Evolutionary conservation across 2,329 filamentous ascomycete species (phyloP).

Genomic region (Pleurostoma richardsiae): DNA sequence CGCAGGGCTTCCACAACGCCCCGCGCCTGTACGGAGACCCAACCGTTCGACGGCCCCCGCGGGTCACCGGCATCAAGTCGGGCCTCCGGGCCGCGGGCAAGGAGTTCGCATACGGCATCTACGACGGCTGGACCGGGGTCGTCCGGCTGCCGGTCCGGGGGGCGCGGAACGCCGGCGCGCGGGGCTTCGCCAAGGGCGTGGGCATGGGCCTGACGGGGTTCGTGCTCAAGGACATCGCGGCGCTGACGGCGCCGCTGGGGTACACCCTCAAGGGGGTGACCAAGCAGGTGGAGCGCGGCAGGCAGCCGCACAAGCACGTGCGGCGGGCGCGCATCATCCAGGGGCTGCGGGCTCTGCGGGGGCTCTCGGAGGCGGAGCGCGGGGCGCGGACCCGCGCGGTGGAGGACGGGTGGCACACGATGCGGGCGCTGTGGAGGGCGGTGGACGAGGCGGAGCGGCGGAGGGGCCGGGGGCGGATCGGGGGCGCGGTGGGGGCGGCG

Average conservation of each 20-base stretch:
- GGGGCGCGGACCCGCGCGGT: constrained; percentile 23
- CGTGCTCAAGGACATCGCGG: constrained; percentile 60
- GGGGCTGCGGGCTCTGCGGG: constrained; percentile 41
- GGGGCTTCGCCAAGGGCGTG: constrained; percentile 45
- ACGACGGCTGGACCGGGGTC: constrained; percentile 60
- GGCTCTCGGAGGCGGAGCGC: constrained; percentile 25
- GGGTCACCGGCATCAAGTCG: constrained; percentile 61
- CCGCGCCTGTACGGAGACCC: constrained; percentile 66
- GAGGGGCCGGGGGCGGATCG: constrained; percentile 21
- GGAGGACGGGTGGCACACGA: constrained; percentile 32
- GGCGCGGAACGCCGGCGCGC: constrained; percentile 41
- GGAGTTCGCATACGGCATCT: constrained; percentile 59
- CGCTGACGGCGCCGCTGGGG: constrained; percentile 53
- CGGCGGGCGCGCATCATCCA: constrained; percentile 55
- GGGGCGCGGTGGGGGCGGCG: constrained; percentile 9
- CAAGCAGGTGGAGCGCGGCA: constrained; percentile 51
- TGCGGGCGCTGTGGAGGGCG: constrained; percentile 31
- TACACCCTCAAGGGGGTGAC: constrained; percentile 61
- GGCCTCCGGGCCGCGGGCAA: constrained; percentile 56
- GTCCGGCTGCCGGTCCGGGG: constrained; percentile 54
- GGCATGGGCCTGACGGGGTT: constrained; percentile 61
- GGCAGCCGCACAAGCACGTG: constrained; percentile 47
- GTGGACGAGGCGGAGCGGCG: constrained; percentile 31
- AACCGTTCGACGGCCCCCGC: constrained; percentile 58
- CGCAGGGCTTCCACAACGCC: constrained; percentile 67